Base-by-base conservation (phyloP, 306 rosid species). In the Prunus armeniaca region DNA sequence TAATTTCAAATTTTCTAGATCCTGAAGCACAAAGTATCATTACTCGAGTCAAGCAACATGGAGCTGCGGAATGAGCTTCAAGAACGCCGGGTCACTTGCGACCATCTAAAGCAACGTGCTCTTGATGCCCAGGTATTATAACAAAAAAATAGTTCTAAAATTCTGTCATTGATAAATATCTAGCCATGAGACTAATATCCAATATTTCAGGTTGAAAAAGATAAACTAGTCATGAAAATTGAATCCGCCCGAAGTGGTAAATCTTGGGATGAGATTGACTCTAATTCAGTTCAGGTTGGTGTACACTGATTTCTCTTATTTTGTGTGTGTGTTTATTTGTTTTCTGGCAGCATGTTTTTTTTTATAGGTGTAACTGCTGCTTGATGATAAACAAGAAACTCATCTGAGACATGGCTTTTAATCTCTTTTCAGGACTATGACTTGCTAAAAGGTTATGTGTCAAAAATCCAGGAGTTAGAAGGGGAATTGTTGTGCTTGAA, bases 181-280 rank as follows among this genome's bases (percentile, higher is more conserved):
- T 12, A 34, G 17, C 57, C 30, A 20, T 73, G 54, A 11, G 66
- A 73, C 74, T 66, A 57, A 38, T 67, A 63, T 71, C 65, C 68
- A 69, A 65, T 57, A 64, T 58, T 81, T 82, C 69, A 96, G 99
- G 97, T 96, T 78, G 99, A 96, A 81, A 96, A 89, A 71, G 99
- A 88, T 76, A 88, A 88, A 63, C 78, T 92, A 74, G 68, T 84
- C 70, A 76, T 92, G 92, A 84, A 84, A 87, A 89, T 96, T 56
- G 97, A 96, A 83, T 83, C 88, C 18, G 84, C 78, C 67, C 84
- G 98, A 69, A 89, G 88, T 58, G 99, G 99, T 45, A 92, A 88
- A 88, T 82, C 99, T 50, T 96, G 93, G 97, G 97, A 96, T 72
- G 97, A 91, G 87, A 86, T 96, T n/a, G 96, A 92, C 65, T 92